Base-by-base conservation (phyloP, 495 filamentous ascomycete species). In the Annulohypoxylon bovei region DNA sequence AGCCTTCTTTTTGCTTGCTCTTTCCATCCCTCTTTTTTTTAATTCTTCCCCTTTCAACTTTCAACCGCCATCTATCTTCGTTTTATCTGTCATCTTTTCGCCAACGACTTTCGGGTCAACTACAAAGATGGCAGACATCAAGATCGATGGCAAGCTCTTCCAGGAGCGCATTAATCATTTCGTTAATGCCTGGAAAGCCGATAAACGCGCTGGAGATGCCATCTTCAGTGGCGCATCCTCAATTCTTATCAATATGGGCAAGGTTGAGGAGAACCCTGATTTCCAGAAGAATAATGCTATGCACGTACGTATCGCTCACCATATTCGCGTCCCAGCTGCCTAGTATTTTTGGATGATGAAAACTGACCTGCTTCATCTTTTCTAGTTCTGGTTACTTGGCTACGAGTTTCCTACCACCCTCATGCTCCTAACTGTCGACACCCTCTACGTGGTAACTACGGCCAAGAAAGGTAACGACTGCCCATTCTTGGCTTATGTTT, bases 381-480 rank as follows among this genome's bases (percentile, higher is more conserved):
- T 67, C 40, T 81, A 99, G 93, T 97, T 98, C 82, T 99, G 95
- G 95, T 86, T 99, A 52, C 87, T 99, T 64, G 95, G 95, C 69
- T 99, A 98, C 84, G 95, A 99, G 77, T 99, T 99, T 74, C 95
- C 95, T 44, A 93, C 95, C 12, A 98, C 95, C 0, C 85, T 98
- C 40, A 91, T 99, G 80, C 85, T 99, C 46, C 86, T 98, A 72
- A 98, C 96, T 8, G 87, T 88, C 54, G 96, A 98, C 58, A 86
- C 87, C 57, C 82, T 98, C 67, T 95, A 93, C 78, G 88, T 98
- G 54, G 90, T 98, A 59, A 98, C 96, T 1, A 98, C 95, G 9
- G 89, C 92, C 18, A 99, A 99, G 82, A 99, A 99, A 89, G 94
- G 94, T 95, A 74, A 23, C 56, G 18, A 53, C 11, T 23, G 76